Percentiles rank a stretch among this genome's conserved stretches.
These are phyloP conservation scores for Knoxdaviesia proteae DNA, from an alignment of 2,329 filamentous ascomycete genomes.

Conservation along the genomic window DNA sequence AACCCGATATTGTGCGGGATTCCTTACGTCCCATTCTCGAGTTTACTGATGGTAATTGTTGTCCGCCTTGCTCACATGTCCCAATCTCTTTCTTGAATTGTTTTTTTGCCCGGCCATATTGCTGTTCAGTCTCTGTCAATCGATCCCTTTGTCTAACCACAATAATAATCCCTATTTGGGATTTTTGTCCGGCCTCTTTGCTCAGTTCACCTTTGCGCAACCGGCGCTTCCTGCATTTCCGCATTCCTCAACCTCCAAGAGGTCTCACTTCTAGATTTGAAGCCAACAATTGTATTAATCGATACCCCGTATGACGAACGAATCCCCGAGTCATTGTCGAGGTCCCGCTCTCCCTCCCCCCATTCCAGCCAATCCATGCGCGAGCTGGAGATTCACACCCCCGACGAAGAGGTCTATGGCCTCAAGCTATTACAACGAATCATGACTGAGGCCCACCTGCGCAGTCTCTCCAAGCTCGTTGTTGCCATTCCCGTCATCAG, in stretches of 20 bases:
- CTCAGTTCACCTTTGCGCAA: slow-evolving; percentile 32
- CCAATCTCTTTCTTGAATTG: slow-evolving; percentile 7
- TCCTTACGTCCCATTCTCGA: slow-evolving; percentile 29
- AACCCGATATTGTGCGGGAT: slow-evolving; percentile 19
- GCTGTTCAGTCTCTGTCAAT: too few relatives aligned
- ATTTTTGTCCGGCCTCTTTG: background rate
- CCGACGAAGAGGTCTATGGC: slow-evolving; percentile 31
- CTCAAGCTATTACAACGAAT: slow-evolving; percentile 32
- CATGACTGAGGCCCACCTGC: slow-evolving; percentile 34
- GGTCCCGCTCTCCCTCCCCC: slow-evolving; percentile 23
- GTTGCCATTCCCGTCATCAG: slow-evolving; percentile 34
- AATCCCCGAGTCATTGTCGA: slow-evolving; percentile 14
- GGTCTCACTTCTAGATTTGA: slow-evolving; percentile 26
- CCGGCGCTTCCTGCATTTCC: slow-evolving; percentile 30
- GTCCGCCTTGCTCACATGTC: slow-evolving; percentile 7
- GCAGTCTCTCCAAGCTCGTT: slow-evolving; percentile 33
- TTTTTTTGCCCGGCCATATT: too few relatives aligned
- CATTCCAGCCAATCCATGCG: slow-evolving; percentile 15
- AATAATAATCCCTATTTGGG: too few relatives aligned
- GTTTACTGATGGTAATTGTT: slow-evolving; percentile 28
- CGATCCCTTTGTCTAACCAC: too few relatives aligned
- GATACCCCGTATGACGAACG: slow-evolving; percentile 32
- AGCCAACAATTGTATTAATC: slow-evolving; percentile 35
- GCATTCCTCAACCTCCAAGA: slow-evolving; percentile 32
- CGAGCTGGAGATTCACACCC: slow-evolving; percentile 18